Base-by-base conservation (phyloP, 768 basidiomycete genomes). In the Boletus fagicola region DNA sequence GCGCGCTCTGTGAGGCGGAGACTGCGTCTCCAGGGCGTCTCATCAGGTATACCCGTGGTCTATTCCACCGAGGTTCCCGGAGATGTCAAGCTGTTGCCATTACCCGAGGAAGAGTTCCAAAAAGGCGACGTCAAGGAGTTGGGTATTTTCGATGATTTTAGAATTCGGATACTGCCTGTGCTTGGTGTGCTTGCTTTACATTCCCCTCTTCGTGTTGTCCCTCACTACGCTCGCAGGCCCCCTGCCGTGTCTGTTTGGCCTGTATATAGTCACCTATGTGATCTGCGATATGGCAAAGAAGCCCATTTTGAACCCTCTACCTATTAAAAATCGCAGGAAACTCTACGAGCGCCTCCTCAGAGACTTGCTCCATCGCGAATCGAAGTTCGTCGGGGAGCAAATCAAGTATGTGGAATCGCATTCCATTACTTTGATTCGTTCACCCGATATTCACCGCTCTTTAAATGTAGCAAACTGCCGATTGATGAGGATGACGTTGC, bases 41-140 rank as follows among this genome's bases (percentile, higher is more conserved):
- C 79, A 20, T 83, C 80, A 28, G 84, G 87, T 11, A 89, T 90
- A 53, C 89, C 92, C 7, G 94, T 95, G 12, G 93, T 98, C 12
- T 98, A 96, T 74, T 96, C 94, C 4, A 97, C 95, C 12, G 97
- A 98, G 71, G 89, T 92, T 9, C 94, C 94, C 0, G 81, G 88
- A 3, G 88, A 94, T 57, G 84, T 98, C 53, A 90, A 89, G 63
- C 78, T 98, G 4, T 82, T 98, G 12, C 97, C 96, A 3, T 78
- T 98, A 0, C 83, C 92, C 0, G 93, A 97, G 56, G 91, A 94
- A 62, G 94, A 98, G 72, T 95, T 94, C 70, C 76, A 87, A 64
- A 93, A 90, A 69, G 97, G 96, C 4, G 75, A 85, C 15, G 88
- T 98, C 12, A 87, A 90, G 64, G 94, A 98, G 73, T 80, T 98